Evolutionary conservation across 805 yeast species (phyloP).

Genomic region (Ogataea saltuana): DNA sequence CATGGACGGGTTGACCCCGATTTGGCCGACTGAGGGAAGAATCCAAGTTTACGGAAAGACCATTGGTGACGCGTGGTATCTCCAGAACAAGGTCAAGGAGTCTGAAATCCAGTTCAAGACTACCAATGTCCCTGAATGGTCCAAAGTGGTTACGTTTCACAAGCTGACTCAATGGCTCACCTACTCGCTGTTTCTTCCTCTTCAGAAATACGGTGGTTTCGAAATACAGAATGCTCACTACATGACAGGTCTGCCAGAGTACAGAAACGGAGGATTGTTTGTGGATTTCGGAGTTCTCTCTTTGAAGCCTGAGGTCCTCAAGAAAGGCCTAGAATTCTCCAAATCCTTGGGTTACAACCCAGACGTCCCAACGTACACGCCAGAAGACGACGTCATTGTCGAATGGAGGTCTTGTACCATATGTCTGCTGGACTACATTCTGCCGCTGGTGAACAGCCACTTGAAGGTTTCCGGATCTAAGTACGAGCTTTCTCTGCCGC

Average conservation of each 20-base stretch:
- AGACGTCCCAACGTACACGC: constrained; percentile 49
- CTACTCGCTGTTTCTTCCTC: constrained; percentile 57
- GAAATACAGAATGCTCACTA: constrained; percentile 38
- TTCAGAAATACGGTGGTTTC: constrained; percentile 47
- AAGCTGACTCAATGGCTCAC: constrained; percentile 69
- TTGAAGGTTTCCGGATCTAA: constrained; percentile 36
- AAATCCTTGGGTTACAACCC: constrained; percentile 30
- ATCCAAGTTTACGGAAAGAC: constrained; percentile 49
- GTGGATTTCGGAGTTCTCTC: constrained; percentile 54
- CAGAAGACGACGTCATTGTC: constrained; percentile 60
- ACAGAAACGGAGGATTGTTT: constrained; percentile 65
- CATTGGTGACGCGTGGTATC: constrained; percentile 65
- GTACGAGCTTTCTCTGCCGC: constrained; percentile 48
- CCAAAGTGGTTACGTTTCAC: constrained; percentile 58
- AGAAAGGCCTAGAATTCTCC: constrained; percentile 41
- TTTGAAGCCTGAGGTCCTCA: constrained; percentile 43
- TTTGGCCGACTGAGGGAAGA: constrained; percentile 63
- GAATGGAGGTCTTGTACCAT: constrained; percentile 69
- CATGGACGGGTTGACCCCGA: constrained; percentile 55
- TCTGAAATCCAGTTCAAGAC: constrained; percentile 23
- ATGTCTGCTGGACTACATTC: constrained; percentile 53
- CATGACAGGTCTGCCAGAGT: constrained; percentile 61
- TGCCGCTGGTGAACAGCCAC: constrained; percentile 51
- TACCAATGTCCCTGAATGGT: constrained; percentile 35
- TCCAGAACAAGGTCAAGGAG: constrained; percentile 34